These are phyloP conservation scores for Blastobotrys persicus DNA, from an alignment of 1,139 yeast genomes.

Conservation along the genomic window DNA sequence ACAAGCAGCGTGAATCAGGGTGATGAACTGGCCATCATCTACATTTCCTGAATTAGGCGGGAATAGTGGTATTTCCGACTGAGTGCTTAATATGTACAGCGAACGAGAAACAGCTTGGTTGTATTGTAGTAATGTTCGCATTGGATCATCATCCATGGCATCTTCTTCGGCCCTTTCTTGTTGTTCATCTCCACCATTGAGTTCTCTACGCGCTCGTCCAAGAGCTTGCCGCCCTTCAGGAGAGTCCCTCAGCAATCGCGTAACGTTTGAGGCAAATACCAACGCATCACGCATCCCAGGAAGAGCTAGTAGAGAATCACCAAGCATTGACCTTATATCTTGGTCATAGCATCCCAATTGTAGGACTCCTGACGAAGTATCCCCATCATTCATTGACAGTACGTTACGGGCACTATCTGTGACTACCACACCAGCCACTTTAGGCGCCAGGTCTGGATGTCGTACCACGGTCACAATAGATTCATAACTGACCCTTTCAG, in stretches of 20 bases:
- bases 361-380: neutral
- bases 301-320: constrained; percentile 10
- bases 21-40: neutral
- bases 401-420: constrained; percentile 13
- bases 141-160: constrained; percentile 1
- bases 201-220: constrained; percentile 1
- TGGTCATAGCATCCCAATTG: constrained; percentile 15
- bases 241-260: constrained; percentile 5
- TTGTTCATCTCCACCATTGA: neutral
- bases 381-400: constrained; percentile 1
- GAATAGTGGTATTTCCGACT: neutral
- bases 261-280: constrained; percentile 6
- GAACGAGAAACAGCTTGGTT: constrained; percentile 1
- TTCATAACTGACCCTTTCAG: neutral
- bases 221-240: constrained; percentile 2
- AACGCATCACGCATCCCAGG: constrained; percentile 13
- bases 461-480: constrained; percentile 6
- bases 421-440: constrained; percentile 15
- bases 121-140: constrained; percentile 3
- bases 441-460: constrained; percentile 11
- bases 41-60: neutral
- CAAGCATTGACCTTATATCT: constrained; percentile 14
- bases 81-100: neutral
- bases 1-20: constrained; percentile 5
- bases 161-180: neutral